These are phyloP conservation scores for Crithidia mellificae DNA, from an alignment of 208 protist species.

Conservation along the genomic window DNA sequence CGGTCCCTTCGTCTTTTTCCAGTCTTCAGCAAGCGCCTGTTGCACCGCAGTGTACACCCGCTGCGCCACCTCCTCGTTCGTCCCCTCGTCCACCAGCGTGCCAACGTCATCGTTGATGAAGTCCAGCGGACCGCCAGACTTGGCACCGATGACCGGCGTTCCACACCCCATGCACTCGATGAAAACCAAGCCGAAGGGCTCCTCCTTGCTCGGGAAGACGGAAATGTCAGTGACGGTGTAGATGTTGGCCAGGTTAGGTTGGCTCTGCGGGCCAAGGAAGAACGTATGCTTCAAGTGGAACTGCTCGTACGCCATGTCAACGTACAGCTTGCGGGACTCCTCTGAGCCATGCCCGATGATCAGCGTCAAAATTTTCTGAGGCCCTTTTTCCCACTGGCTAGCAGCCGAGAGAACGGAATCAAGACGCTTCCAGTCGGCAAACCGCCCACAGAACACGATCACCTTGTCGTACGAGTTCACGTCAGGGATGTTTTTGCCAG, in stretches of 20 bases:
- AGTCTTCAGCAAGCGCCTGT: constrained; percentile 64
- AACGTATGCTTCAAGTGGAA: constrained; percentile 65
- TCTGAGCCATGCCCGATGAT: constrained; percentile 63
- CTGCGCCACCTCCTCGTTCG: constrained; percentile 51
- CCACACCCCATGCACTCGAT: constrained; percentile 85
- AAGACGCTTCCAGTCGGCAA: constrained; percentile 79
- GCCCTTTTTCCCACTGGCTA: constrained; percentile 50
- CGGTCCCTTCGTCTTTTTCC: constrained; percentile 72
- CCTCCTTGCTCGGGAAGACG: constrained; percentile 79
- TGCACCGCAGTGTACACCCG: constrained; percentile 52
- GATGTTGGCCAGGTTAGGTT: constrained; percentile 58
- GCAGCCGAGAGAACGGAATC: constrained; percentile 67
- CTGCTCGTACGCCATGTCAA: constrained; percentile 67
- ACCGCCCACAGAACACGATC: constrained; percentile 75
- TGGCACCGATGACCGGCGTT: constrained; percentile 75
- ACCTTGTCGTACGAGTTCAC: constrained; percentile 62
- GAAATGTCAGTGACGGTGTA: constrained; percentile 62
- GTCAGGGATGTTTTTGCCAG: constrained; percentile 44
- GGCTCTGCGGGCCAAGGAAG: constrained; percentile 70
- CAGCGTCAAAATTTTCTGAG: constrained; percentile 53
- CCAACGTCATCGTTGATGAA: constrained; percentile 73
- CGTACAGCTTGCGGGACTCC: constrained; percentile 54
- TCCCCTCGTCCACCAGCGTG: constrained; percentile 66
- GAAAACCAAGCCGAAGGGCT: constrained; percentile 81
- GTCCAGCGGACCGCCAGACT: constrained; percentile 78